These are phyloP conservation scores for Clarireedia paspali DNA, from an alignment of 2,329 filamentous ascomycete genomes.

Conservation along the genomic window DNA sequence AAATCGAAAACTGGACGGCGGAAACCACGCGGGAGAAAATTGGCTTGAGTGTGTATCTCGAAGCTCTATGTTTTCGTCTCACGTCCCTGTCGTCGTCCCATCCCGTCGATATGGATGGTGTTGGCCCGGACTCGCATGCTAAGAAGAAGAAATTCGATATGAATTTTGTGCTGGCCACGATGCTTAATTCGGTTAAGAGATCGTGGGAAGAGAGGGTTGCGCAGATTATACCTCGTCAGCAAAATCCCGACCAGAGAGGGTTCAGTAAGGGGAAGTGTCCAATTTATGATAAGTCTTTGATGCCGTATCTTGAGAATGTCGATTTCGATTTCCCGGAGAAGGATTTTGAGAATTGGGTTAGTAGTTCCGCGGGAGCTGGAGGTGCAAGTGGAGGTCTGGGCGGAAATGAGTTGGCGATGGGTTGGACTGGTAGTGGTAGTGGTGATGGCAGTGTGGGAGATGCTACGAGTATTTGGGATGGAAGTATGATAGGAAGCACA, in stretches of 20 bases:
- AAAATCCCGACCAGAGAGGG: not conserved
- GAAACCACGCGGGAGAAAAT: constrained; percentile 19
- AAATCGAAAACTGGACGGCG: constrained; percentile 18
- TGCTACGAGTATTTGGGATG: not conserved
- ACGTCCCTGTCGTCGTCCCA: constrained; percentile 12
- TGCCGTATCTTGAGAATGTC: not conserved
- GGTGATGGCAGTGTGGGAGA: not conserved
- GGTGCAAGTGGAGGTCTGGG: not conserved
- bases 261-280: not conserved
- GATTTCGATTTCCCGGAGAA: constrained; percentile 14
- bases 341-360: not conserved
- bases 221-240: not conserved
- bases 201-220: not conserved
- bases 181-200: not conserved
- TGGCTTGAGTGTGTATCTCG: constrained; percentile 25
- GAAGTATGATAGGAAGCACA: too few relatives aligned
- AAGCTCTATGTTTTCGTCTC: constrained; percentile 24
- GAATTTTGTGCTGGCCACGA: not conserved
- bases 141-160: not conserved
- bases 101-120: not conserved
- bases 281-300: not conserved
- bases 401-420: not conserved
- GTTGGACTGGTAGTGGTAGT: not conserved
- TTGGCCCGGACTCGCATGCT: not conserved
- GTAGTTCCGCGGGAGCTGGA: not conserved